phyloP scores from a whole-genome alignment of 2,329 filamentous ascomycete genomes.

The Phoma sp. region DNA sequence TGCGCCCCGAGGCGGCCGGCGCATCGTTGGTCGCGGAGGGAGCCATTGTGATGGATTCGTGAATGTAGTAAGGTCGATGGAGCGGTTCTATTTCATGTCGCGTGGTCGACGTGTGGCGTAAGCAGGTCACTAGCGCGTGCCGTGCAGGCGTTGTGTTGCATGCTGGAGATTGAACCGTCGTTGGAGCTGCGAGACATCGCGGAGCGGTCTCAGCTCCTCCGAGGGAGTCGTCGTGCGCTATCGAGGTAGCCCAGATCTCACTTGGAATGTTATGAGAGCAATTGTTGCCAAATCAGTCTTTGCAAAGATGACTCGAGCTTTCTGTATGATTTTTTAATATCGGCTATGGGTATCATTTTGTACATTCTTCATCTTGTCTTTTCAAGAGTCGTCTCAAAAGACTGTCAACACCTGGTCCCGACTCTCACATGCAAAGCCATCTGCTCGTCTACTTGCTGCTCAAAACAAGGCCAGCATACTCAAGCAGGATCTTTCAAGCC shows the following conservation, averaged over 20 bases:
- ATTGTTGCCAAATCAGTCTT: not conserved
- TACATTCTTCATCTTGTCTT: not conserved
- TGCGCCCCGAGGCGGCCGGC: conserved; percentile 51
- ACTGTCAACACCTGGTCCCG: too few species aligned
- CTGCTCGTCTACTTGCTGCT: not conserved
- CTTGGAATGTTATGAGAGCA: not conserved
- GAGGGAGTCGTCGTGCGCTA: conserved; percentile 3
- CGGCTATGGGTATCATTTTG: conserved; percentile 8
- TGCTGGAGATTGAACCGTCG: conserved; percentile 15
- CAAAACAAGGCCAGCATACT: not conserved
- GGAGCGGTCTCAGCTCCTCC: conserved; percentile 33
- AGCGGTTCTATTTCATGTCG: conserved; percentile 36
- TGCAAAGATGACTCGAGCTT: not conserved
- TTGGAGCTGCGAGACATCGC: conserved; percentile 20
- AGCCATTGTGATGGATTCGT: conserved; percentile 38
- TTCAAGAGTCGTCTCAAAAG: not conserved
- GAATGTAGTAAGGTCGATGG: conserved; percentile 15
- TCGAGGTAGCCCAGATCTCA: not conserved
- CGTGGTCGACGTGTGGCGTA: conserved; percentile 18
- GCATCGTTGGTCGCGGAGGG: conserved; percentile 46
- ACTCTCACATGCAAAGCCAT: too few species aligned
- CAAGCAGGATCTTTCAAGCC: conserved; percentile 78
- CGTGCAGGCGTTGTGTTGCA: conserved; percentile 20
- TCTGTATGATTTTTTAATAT: not conserved
- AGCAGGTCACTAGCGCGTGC: conserved; percentile 23